Evolutionary conservation across 1,284 basidiomycete species (phyloP), one percentile per base, ranked within the genome.

Genomic region (Coniferiporia weirii): DNA sequence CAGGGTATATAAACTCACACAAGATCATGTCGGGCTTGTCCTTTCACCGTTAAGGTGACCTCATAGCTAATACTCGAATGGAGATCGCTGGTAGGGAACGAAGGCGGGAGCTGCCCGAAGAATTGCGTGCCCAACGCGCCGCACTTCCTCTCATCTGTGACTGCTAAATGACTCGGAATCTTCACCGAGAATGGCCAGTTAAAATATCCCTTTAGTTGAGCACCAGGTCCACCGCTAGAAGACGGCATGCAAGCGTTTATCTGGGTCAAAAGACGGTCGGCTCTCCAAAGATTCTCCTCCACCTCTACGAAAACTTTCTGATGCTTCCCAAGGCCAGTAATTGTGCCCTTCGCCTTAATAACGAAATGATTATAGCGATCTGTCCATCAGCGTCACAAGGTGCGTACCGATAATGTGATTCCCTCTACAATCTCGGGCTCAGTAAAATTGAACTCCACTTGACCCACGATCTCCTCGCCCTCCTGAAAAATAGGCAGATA

Each of bases 371-470:
- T 17, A 19, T 48, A 20, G 47, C 32, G n/a, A 17, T 45, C 17
- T 22, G 17, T 36, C 53, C 8, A 59, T 1, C 19, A 35, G 40
- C 10, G 20, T n/a, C 2, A 13, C 15, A 17, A 52, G 38, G 36
- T 8, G 38, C 54, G 17, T n/a, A 61, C 59, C n/a, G 40, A 52
- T 34, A 61, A n/a, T 13, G 46, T 32, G 13, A 57, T 44, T 32
- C 48, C 47, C 32, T 61, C 17, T 12, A 61, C 47, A 22, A 15
- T 52, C 17, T 61, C 52, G 4, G 54, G 43, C 44, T 61, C 57
- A 15, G 32, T n/a, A 13, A 61, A 43, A 22, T 61, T 53, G 22
- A 61, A 36, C n/a, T 52, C 55, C 17, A 61, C 59, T 7, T 38
- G 22, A 0, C 59, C 59, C 22, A 27, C 7, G 32, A 61, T 57